phyloP scores from a whole-genome alignment of 1,284 basidiomycete genomes.

The Agroathelia rolfsii region DNA sequence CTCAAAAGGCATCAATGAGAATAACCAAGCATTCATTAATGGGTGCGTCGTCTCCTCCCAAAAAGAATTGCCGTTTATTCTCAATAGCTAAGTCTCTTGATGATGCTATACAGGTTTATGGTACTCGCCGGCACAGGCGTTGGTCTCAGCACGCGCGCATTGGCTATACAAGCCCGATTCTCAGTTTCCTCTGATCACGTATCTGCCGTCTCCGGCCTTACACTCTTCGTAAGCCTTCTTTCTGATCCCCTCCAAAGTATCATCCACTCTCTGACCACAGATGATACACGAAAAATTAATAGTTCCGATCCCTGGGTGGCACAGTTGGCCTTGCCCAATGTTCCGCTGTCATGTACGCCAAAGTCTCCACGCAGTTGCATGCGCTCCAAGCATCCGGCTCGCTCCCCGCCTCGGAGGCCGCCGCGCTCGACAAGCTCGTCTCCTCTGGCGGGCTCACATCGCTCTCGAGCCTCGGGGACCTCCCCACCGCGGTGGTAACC shows the following conservation, averaged over 20 bases:
- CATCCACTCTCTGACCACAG: conserved; percentile 2
- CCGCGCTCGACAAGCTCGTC: conserved; percentile 14
- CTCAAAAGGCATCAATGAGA: conserved; percentile 10
- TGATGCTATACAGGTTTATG: conserved; percentile 10
- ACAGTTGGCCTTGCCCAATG: conserved; percentile 43
- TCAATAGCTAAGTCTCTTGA: not conserved
- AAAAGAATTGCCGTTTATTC: no score
- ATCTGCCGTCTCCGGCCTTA: conserved; percentile 67
- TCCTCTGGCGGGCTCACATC: conserved; percentile 19
- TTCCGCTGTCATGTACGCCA: conserved; percentile 34
- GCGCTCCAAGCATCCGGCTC: conserved; percentile 17
- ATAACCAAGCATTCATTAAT: conserved; percentile 7
- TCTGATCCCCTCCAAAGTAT: no score
- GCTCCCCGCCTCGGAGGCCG: conserved; percentile 19
- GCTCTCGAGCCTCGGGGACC: conserved; percentile 23
- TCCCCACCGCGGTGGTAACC: conserved; percentile 24
- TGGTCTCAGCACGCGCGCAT: conserved; percentile 20
- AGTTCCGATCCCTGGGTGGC: conserved; percentile 41
- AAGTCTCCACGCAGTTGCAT: conserved; percentile 26
- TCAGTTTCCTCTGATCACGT: conserved; percentile 31
- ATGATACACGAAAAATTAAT: conserved; percentile 5
- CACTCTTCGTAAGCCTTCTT: conserved; percentile 40
- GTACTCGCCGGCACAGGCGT: conserved; percentile 15
- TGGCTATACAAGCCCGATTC: conserved; percentile 35
- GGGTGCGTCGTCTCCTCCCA: no score